Evolutionary conservation across 768 basidiomycete genomes (phyloP), one percentile per base, ranked within the genome.

Genomic region (Leccinum ochraceum): DNA sequence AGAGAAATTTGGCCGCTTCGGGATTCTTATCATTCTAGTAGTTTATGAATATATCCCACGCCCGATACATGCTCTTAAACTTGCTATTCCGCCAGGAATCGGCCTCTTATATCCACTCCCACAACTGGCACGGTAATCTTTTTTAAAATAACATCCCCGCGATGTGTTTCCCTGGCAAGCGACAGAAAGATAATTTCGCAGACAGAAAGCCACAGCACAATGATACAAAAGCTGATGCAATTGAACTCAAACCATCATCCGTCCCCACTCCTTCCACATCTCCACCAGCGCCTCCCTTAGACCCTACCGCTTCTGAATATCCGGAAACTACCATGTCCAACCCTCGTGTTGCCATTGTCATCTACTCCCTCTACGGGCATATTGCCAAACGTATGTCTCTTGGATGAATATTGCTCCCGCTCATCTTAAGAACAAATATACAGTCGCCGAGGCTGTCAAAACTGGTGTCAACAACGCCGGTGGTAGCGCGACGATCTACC

Each of bases 311-410:
- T 16, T 13, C 61, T 36, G n/a, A 53, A 17, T 24, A 49, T 17
- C 10, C 54, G 9, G 24, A 54, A 34, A 34, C 17, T 34, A 42
- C 37, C 7, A 66, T 62, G 65, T 62, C 75, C 11, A 46, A 63
- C 17, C 80, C 80, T 17, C 74, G 71, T 49, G 67, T 82, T 39
- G 81, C 80, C 39, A 81, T 81, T 63, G 63, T 81, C 39, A 76
- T 83, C 71, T 83, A 83, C 70, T 71, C 82, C 54, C 69, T 83
- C 63, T 83, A 83, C 61, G 82, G 82, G 42, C 81, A 83, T 62
- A 75, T 84, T 39, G 72, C 75, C 63, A 76, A 76, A 65, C 60
- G 83, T 84, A 62, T 53, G 81, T 63, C 52, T 48, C 34, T 46
- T 28, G 16, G 2, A 53, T 48, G 5, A 11, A 16, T 37, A 1